phyloP scores from a whole-genome alignment of 768 basidiomycete genomes.

The Trametes coccinea region DNA sequence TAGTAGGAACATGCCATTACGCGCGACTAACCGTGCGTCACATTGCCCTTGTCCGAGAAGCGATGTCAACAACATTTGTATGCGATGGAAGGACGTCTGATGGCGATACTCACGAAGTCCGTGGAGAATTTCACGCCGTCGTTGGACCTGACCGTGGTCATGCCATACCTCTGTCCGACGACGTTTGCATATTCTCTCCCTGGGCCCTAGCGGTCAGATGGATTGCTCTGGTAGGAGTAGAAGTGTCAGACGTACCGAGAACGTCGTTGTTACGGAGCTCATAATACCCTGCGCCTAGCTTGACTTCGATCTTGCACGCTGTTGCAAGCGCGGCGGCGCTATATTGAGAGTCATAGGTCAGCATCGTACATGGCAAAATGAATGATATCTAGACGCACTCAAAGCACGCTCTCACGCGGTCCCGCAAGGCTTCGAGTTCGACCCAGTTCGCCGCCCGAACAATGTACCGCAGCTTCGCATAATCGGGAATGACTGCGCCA shows the following conservation, averaged over 20 bases:
- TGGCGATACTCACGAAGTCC: slow-evolving; percentile 64
- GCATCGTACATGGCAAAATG: background rate
- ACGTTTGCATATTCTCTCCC: slow-evolving; percentile 55
- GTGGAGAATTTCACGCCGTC: slow-evolving; percentile 60
- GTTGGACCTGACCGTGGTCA: slow-evolving; percentile 33
- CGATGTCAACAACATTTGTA: background rate
- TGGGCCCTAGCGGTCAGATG: slow-evolving; percentile 25
- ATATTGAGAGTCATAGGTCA: background rate
- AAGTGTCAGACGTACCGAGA: slow-evolving; percentile 26
- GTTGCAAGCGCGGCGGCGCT: slow-evolving; percentile 69
- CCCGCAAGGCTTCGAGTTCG: slow-evolving; percentile 54
- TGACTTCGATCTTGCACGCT: slow-evolving; percentile 34
- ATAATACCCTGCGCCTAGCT: slow-evolving; percentile 27
- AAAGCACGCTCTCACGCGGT: slow-evolving; percentile 70
- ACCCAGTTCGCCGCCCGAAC: slow-evolving; percentile 65
- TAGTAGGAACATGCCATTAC: slow-evolving; percentile 23
- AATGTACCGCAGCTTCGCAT: slow-evolving; percentile 72
- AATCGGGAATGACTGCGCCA: slow-evolving; percentile 75
- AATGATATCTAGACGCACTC: slow-evolving; percentile 45
- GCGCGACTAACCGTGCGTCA: slow-evolving; percentile 52
- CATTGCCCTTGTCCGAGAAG: slow-evolving; percentile 57
- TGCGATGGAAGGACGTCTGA: background rate
- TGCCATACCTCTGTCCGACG: slow-evolving; percentile 45
- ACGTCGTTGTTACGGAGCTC: slow-evolving; percentile 38
- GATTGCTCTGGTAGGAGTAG: background rate